Conservation (phyloP, 2,329 filamentous ascomycete species). For the Penicillium sp. region DNA sequence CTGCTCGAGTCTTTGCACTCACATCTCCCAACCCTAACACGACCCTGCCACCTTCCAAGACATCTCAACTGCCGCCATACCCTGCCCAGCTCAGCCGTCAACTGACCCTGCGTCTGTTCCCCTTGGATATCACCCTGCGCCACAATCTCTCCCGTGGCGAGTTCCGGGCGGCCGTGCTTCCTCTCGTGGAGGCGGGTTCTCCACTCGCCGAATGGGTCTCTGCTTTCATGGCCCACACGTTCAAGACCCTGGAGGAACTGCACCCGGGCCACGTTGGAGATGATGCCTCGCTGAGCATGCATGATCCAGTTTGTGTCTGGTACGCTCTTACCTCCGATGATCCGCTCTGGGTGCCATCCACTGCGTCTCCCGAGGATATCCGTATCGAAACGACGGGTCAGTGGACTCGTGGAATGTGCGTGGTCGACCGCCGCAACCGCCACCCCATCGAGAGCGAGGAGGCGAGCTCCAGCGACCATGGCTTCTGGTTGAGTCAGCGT, state of each 20-base stretch:
- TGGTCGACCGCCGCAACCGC: constrained; percentile 65
- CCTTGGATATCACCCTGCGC: constrained; percentile 68
- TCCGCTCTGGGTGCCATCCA: constrained; percentile 39
- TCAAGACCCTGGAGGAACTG: constrained; percentile 61
- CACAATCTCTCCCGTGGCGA: constrained; percentile 60
- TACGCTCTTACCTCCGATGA: constrained; percentile 58
- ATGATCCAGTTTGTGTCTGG: constrained; percentile 75
- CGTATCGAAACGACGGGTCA: constrained; percentile 84
- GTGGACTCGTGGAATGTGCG: constrained; percentile 89
- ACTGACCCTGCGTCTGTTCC: constrained; percentile 65
- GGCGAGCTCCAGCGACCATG: constrained; percentile 63
- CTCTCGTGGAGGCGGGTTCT: constrained; percentile 56
- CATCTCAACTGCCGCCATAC: constrained; percentile 52
- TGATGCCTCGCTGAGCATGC: constrained; percentile 56
- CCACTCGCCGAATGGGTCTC: constrained; percentile 68
- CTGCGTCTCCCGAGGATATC: constrained; percentile 66
- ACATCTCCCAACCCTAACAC: constrained; percentile 67
- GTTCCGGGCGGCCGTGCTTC: constrained; percentile 53
- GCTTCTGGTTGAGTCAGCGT: constrained; percentile 66
- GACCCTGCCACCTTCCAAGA: constrained; percentile 66
- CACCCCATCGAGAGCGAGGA: constrained; percentile 43
- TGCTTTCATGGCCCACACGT: constrained; percentile 66
- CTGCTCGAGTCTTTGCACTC: constrained; percentile 69
- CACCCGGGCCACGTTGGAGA: constrained; percentile 49
- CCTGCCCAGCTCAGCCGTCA: constrained; percentile 56